Evolutionary conservation across 2,329 filamentous ascomycete genomes (phyloP).

Genomic region (Fusarium sp.): DNA sequence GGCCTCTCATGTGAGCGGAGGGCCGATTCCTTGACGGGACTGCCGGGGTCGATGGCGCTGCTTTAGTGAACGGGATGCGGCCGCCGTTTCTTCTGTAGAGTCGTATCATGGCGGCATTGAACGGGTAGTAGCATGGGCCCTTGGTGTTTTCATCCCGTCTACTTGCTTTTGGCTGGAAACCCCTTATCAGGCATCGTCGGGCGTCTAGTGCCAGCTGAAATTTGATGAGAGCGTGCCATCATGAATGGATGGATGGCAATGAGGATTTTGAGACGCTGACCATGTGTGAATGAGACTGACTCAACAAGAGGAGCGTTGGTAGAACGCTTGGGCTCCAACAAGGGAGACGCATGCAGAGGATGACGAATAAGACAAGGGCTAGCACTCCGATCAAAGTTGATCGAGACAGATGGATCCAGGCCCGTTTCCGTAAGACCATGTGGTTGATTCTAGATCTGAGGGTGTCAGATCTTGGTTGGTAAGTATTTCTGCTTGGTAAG

Average conservation of each 20-base stretch:
- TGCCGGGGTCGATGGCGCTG: conserved; percentile 14
- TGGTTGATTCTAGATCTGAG: background rate
- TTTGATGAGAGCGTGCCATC: conserved; percentile 2
- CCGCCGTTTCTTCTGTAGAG: background rate
- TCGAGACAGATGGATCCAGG: conserved; percentile 2
- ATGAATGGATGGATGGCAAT: background rate
- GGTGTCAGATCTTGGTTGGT: background rate
- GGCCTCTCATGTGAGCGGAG: background rate
- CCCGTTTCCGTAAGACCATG: conserved; percentile 14
- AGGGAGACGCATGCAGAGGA: conserved; percentile 23
- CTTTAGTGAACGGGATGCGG: background rate
- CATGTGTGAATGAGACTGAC: background rate
- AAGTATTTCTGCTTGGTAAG: background rate
- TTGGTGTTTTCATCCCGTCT: background rate
- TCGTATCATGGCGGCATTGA: background rate
- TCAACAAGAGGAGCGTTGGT: background rate
- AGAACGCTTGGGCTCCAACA: conserved; percentile 1
- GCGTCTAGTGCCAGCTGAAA: background rate
- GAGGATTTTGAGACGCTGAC: conserved; percentile 18
- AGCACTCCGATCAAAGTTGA: conserved; percentile 3
- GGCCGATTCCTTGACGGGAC: conserved; percentile 3
- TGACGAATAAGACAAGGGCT: conserved; percentile 24
- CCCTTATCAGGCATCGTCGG: conserved; percentile 3
- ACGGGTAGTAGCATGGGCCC: background rate
- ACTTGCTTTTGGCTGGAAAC: conserved; percentile 4